A percentile compares a stretch with the other conserved stretches of the same genome.
phyloP scores from a whole-genome alignment of 2,329 filamentous ascomycete species.

The Fusarium denticulatum region DNA sequence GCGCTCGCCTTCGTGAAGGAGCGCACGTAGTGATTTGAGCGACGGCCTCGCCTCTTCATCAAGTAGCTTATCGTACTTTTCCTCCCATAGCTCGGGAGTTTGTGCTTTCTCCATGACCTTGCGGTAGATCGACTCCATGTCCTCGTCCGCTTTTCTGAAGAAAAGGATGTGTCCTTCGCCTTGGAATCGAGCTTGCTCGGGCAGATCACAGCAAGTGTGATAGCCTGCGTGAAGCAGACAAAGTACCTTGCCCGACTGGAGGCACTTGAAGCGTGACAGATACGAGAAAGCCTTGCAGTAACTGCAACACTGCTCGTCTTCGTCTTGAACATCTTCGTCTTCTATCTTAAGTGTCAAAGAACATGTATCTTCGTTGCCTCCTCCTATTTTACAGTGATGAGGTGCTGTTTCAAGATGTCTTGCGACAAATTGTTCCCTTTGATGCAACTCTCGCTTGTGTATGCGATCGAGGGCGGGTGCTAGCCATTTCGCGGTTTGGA shows the following conservation, averaged over 20 bases:
- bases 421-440: constrained; percentile 74
- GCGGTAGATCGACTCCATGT: constrained; percentile 71
- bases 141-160: constrained; percentile 80
- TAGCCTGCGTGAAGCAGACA: constrained; percentile 85
- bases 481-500: constrained; percentile 95
- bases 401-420: constrained; percentile 67
- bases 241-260: constrained; percentile 80
- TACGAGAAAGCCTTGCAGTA: constrained; percentile 95
- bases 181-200: constrained; percentile 72
- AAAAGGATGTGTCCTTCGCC: constrained; percentile 78
- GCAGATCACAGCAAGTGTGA: constrained; percentile 80
- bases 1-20: constrained; percentile 93
- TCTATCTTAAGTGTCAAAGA: constrained; percentile 71
- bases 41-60: constrained; percentile 86
- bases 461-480: constrained; percentile 86
- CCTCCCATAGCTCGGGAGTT: constrained; percentile 87
- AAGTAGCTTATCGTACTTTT: constrained; percentile 86
- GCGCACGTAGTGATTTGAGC: constrained; percentile 82
- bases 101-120: constrained; percentile 88
- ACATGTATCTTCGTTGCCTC: constrained; percentile 62
- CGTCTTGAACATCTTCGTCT: constrained; percentile 82
- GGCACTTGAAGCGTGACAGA: constrained; percentile 88
- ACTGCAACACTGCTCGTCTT: constrained; percentile 92
- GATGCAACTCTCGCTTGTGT: constrained; percentile 74
- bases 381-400: constrained; percentile 61